These are phyloP conservation scores for Dacryopinax spathularia DNA, from an alignment of 768 basidiomycete species.

Conservation along the genomic window DNA sequence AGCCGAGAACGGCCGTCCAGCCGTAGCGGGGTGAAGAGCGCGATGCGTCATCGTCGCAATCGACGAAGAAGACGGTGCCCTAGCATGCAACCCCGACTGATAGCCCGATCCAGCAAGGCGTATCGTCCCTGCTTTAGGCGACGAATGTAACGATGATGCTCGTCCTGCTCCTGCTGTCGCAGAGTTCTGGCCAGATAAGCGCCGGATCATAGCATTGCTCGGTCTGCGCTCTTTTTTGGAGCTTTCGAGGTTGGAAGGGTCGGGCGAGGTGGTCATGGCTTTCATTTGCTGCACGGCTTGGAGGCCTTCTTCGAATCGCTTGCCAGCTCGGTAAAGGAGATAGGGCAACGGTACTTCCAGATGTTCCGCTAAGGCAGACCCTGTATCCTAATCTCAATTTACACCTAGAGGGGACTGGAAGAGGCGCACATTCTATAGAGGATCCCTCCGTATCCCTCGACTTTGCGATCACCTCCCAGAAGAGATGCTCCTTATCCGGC, in stretches of 20 bases:
- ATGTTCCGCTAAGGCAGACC: constrained; percentile 71
- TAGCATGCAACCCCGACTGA: background rate
- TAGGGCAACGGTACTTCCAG: constrained; percentile 73
- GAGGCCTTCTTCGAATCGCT: constrained; percentile 72
- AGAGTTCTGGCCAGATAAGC: background rate
- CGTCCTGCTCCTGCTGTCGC: background rate
- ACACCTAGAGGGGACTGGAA: background rate
- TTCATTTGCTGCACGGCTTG: constrained; percentile 30
- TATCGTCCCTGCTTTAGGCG: background rate
- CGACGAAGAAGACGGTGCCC: background rate
- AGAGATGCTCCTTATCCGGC: constrained; percentile 62
- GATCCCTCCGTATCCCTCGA: constrained; percentile 58
- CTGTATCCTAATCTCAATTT: constrained; percentile 25
- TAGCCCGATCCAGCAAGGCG: background rate
- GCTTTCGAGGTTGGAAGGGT: background rate
- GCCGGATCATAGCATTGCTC: background rate
- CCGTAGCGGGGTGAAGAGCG: background rate
- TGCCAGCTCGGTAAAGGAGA: constrained; percentile 69
- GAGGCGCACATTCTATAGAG: constrained; percentile 60
- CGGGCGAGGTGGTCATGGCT: background rate
- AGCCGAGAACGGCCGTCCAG: constrained; percentile 20
- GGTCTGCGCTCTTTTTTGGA: background rate
- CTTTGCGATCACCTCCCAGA: constrained; percentile 77
- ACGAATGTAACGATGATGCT: background rate
- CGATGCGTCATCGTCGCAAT: constrained; percentile 6